Percentiles rank a stretch among this genome's conserved stretches.
These are phyloP conservation scores for Aleurites moluccanus DNA, from an alignment of 441 rosid species.

Conservation along the genomic window DNA sequence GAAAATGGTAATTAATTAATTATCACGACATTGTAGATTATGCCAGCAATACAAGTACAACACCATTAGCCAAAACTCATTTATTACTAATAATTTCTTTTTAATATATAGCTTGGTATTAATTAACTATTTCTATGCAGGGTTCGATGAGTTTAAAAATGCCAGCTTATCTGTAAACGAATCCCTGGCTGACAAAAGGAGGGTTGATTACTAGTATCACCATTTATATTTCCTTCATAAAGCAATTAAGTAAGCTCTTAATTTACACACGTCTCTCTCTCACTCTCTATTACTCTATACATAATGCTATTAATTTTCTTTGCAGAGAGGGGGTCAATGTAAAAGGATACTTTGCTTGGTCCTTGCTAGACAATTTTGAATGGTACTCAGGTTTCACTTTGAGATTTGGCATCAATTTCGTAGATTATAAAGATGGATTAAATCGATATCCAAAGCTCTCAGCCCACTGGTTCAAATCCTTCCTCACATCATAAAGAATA, in stretches of 20 bases:
- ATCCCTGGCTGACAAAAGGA: conserved; percentile 15
- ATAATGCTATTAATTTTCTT: background rate
- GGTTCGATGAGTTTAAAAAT: conserved; percentile 31
- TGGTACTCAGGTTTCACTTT: conserved; percentile 37
- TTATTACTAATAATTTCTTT: background rate
- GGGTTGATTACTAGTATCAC: conserved; percentile 12
- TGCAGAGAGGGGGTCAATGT: conserved; percentile 37
- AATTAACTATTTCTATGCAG: background rate
- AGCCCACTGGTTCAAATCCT: conserved; percentile 33
- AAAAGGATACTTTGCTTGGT: conserved; percentile 36
- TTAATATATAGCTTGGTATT: background rate
- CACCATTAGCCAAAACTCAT: background rate
- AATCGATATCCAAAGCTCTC: conserved; percentile 43
- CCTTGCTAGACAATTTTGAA: conserved; percentile 34
- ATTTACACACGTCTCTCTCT: background rate
- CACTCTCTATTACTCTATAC: too few relatives aligned
- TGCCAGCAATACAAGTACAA: background rate
- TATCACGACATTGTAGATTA: background rate
- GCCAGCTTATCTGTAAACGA: conserved; percentile 16
- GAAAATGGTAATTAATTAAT: conserved; percentile 17
- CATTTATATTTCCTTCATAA: conserved; percentile 24
- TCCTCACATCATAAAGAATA: background rate
- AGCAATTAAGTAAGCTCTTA: conserved; percentile 25
- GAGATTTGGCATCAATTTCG: conserved; percentile 42
- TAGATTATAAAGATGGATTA: conserved; percentile 37